Conservation (phyloP, 768 basidiomycete species). For the Daedalea quercina region DNA sequence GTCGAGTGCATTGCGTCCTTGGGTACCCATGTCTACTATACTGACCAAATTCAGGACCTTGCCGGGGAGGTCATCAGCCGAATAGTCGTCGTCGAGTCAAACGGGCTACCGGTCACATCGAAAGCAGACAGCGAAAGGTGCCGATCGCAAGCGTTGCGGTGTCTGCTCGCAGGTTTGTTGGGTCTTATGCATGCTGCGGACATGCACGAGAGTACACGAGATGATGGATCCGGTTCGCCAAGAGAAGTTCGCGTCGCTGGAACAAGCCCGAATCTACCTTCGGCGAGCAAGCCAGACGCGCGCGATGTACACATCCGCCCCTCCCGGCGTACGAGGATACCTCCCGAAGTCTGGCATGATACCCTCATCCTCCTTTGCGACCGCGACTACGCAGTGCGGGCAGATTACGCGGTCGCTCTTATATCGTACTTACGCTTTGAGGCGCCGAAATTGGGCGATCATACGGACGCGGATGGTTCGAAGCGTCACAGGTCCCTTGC, state of each 20-base stretch:
- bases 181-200: constrained; percentile 66
- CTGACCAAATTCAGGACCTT: constrained; percentile 92
- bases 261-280: constrained; percentile 8
- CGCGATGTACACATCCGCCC: constrained; percentile 26
- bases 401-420: constrained; percentile 70
- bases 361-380: constrained; percentile 83
- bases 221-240: constrained; percentile 17
- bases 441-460: constrained; percentile 57
- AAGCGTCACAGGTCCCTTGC: constrained; percentile 38
- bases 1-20: constrained; percentile 78
- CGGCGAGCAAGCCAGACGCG: constrained; percentile 3
- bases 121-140: constrained; percentile 32
- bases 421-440: constrained; percentile 73
- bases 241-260: constrained; percentile 8
- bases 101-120: constrained; percentile 42
- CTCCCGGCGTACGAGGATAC: constrained; percentile 59
- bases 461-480: constrained; percentile 37
- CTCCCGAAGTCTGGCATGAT: constrained; percentile 88
- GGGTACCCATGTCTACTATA: constrained; percentile 90
- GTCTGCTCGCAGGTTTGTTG: constrained; percentile 59
- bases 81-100: constrained; percentile 62
- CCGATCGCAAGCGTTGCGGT: constrained; percentile 62
- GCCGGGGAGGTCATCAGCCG: constrained; percentile 77
- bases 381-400: constrained; percentile 65
- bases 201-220: constrained; percentile 31